phyloP scores from a whole-genome alignment of 768 basidiomycete genomes.

The Termitomyces sp. region DNA sequence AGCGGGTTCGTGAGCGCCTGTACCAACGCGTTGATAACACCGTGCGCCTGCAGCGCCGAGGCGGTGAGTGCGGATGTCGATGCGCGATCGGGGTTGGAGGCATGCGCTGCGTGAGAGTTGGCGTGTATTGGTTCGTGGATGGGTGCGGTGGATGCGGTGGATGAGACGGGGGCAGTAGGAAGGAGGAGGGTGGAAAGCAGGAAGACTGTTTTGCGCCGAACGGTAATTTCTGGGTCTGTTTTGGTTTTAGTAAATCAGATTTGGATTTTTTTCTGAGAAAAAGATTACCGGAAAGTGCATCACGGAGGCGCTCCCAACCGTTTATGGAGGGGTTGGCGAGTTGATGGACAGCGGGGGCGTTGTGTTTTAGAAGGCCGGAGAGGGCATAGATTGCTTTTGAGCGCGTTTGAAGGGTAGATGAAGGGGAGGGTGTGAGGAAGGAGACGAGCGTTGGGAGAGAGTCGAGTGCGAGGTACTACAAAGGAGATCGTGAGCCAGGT shows the following conservation, averaged over 20 bases:
- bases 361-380: conserved; percentile 77
- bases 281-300: conserved; percentile 53
- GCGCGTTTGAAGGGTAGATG: conserved; percentile 28
- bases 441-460: conserved; percentile 63
- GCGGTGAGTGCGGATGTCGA: conserved; percentile 46
- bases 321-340: conserved; percentile 39
- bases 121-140: conserved; percentile 44
- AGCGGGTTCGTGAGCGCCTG: conserved; percentile 48
- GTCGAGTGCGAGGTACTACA: conserved; percentile 56
- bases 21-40: conserved; percentile 46
- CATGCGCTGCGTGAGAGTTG: conserved; percentile 68
- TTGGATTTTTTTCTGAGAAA: not conserved
- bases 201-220: conserved; percentile 78
- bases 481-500: not conserved
- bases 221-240: conserved; percentile 69
- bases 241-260: not conserved
- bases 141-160: conserved; percentile 17
- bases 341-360: conserved; percentile 53
- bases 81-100: conserved; percentile 48
- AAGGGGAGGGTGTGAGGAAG: conserved; percentile 49
- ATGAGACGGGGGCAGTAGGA: conserved; percentile 29
- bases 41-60: conserved; percentile 41
- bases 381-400: conserved; percentile 69
- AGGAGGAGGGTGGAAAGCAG: conserved; percentile 68
- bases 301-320: conserved; percentile 63